phyloP scores from a whole-genome alignment of 225 moss, liverwort and hornwort genomes.

The Pleurozium schreberi region DNA sequence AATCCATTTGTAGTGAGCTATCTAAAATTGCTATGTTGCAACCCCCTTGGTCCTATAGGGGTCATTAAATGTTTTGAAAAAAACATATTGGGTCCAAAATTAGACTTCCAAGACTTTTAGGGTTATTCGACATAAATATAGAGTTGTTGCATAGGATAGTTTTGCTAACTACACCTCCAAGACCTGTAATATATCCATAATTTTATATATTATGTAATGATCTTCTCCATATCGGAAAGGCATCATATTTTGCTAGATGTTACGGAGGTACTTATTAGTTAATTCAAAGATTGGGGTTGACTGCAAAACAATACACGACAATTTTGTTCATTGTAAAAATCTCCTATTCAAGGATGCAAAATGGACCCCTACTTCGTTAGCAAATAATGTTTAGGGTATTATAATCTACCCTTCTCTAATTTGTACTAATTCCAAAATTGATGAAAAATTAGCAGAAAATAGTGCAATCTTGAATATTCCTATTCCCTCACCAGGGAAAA shows the following conservation, averaged over 20 bases:
- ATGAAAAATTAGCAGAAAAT: too few species aligned
- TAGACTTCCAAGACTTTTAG: fast-evolving
- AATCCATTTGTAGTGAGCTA: too few species aligned
- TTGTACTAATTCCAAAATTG: too few species aligned
- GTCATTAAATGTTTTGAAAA: too few species aligned
- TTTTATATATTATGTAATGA: neutral
- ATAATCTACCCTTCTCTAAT: too few species aligned
- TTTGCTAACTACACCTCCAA: neutral
- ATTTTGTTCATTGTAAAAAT: fast-evolving
- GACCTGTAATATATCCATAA: neutral
- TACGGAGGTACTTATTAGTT: fast-evolving
- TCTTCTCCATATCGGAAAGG: fast-evolving
- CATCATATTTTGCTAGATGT: neutral
- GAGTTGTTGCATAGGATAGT: neutral
- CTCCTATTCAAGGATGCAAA: neutral
- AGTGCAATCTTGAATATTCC: too few species aligned
- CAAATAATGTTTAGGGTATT: neutral
- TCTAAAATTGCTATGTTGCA: too few species aligned
- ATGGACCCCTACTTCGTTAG: fast-evolving
- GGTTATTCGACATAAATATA: fast-evolving
- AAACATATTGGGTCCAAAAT: fast-evolving
- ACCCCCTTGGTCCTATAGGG: too few species aligned
- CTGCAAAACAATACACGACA: fast-evolving
- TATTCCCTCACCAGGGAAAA: too few species aligned
- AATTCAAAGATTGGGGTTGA: neutral